These are phyloP conservation scores for Apiospora malaysiana DNA, from an alignment of 2,329 filamentous ascomycete species.

Conservation along the genomic window DNA sequence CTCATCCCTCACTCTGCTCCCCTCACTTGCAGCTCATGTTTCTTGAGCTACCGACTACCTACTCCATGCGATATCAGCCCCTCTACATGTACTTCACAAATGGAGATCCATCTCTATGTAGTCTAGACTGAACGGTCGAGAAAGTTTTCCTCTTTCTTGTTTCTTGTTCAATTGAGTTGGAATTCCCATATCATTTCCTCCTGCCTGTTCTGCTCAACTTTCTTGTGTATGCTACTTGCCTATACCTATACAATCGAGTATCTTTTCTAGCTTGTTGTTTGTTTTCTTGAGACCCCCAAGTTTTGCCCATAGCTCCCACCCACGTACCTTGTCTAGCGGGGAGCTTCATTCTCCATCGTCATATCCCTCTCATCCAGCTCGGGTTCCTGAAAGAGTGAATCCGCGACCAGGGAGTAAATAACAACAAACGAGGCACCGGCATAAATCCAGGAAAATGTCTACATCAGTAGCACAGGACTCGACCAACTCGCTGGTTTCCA, in stretches of 20 bases:
- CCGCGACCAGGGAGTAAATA: background rate
- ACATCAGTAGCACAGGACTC: constrained; percentile 39
- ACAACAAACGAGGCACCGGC: background rate
- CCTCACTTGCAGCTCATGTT: constrained; percentile 13
- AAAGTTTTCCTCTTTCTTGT: background rate
- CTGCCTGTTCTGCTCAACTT: background rate
- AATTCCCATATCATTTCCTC: background rate
- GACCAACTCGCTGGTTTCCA: constrained; percentile 50
- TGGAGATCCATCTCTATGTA: constrained; percentile 12
- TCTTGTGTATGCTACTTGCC: background rate
- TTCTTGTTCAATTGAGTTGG: background rate
- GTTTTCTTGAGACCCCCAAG: background rate
- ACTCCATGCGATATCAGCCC: background rate
- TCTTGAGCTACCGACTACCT: background rate
- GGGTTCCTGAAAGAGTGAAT: background rate
- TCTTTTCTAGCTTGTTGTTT: background rate
- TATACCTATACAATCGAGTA: background rate
- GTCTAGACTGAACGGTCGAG: constrained; percentile 1
- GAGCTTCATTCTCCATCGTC: constrained; percentile 18
- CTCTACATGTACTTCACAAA: background rate
- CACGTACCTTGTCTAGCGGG: constrained; percentile 13
- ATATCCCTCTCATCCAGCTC: constrained; percentile 3
- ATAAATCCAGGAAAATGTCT: background rate
- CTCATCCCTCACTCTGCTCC: background rate
- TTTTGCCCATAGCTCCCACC: constrained; percentile 17